Evolutionary conservation across 1,284 basidiomycete species (phyloP), one percentile per base, ranked within the genome.

Genomic region (Ceratobasidium sp.): DNA sequence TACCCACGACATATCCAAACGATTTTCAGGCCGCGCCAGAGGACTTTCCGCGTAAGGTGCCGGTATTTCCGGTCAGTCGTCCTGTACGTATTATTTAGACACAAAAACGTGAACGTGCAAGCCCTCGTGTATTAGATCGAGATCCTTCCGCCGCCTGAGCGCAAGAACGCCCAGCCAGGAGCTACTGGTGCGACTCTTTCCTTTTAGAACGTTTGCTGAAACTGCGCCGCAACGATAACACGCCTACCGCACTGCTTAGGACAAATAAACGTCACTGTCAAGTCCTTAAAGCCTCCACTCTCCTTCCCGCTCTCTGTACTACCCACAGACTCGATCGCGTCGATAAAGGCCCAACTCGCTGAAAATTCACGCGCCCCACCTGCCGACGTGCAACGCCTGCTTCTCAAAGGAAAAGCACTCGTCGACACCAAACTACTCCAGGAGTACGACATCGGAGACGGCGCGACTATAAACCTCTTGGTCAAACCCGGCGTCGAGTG

Each of bases 371-470:
- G 85, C 55, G 88, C 90, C 1, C 91, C 93, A 0, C 87, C 91
- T 8, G 88, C 90, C 59, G 87, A 91, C 78, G 85, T 86, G 23
- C 95, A 97, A 81, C 86, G 96, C 1, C 87, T 96, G 7, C 84
- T 98, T 9, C 85, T 96, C 73, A 97, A 96, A 82, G 96, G 96
- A 73, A 98, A 98, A 81, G 94, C 92, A 0, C 87, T 98, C 75
- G 89, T 88, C 28, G 95, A 97, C 82, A 84, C 82, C 47, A 96
- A 95, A 80, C 87, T 98, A 6, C 83, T 98, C 50, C 90, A 91
- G 79, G 96, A 98, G 80, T 98, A 97, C 83, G 87, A 84, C 77
- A 86, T 96, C 77, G 88, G 89, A 77, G 87, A 90, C 77, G 92
- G 91, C 16, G 89, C 92, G 75, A 91, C 88, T 30, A 84, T 97